Percentiles rank a stretch among this genome's conserved stretches.
Conservation (phyloP, 495 filamentous ascomycete species). For the Massariosphaeria phaeospora region DNA sequence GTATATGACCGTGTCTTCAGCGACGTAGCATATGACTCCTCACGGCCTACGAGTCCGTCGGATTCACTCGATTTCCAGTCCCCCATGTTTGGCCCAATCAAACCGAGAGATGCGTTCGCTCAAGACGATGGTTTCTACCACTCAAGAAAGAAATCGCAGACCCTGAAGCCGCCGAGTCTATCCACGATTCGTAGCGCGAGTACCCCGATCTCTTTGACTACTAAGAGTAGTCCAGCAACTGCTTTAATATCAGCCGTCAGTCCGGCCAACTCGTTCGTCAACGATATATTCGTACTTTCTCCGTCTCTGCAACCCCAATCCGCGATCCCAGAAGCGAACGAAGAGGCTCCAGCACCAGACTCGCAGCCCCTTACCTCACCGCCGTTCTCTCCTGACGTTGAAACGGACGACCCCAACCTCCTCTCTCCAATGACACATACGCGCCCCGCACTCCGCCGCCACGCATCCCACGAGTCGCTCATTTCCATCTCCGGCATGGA, state of each 20-base stretch:
- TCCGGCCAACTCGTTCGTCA: conserved; percentile 9
- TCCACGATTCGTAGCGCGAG: conserved; percentile 25
- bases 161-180: conserved; percentile 22
- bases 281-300: conserved; percentile 15
- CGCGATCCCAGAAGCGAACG: conserved; percentile 35
- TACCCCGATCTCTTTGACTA: conserved; percentile 24
- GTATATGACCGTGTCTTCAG: conserved; percentile 65
- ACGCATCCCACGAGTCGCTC: conserved; percentile 41
- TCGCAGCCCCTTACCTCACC: conserved; percentile 11
- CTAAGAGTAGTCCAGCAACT: conserved; percentile 24
- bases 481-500: conserved; percentile 42
- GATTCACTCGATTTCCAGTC: conserved; percentile 49
- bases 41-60: conserved; percentile 64
- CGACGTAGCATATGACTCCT: conserved; percentile 52
- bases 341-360: conserved; percentile 11
- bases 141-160: conserved; percentile 13
- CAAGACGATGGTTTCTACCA: conserved; percentile 12
- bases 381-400: neutral
- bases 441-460: conserved; percentile 35
- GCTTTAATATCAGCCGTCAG: conserved; percentile 27
- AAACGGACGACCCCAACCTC: conserved; percentile 19
- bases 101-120: neutral
- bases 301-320: conserved; percentile 7
- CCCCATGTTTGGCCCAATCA: conserved; percentile 30
- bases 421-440: conserved; percentile 22